A percentile compares a stretch with the other conserved stretches of the same genome.
Conservation (phyloP, 2,329 filamentous ascomycete genomes). For the Fusarium nisikadoi region DNA sequence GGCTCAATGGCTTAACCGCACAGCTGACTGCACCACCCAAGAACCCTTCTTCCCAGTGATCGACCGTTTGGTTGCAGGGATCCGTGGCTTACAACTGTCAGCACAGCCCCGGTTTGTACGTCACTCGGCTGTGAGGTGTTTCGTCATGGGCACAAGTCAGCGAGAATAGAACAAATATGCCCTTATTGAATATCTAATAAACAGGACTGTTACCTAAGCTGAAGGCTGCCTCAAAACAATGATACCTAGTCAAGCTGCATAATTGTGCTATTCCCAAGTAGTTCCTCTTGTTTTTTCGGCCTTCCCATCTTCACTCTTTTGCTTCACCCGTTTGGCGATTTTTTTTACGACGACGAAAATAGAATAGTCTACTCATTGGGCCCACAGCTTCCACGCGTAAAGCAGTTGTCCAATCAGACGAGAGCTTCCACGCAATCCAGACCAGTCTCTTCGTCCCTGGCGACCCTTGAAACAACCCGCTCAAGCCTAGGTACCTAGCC, state of each 20-base stretch:
- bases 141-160: constrained; percentile 38
- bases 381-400: constrained; percentile 38
- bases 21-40: neutral
- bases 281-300: constrained; percentile 3
- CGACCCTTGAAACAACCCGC: constrained; percentile 30
- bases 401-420: constrained; percentile 32
- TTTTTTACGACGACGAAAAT: constrained; percentile 3
- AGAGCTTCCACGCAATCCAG: constrained; percentile 38
- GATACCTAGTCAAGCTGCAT: neutral
- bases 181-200: constrained; percentile 8
- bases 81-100: constrained; percentile 28
- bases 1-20: constrained; percentile 23
- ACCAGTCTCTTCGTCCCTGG: constrained; percentile 21
- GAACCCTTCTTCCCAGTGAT: constrained; percentile 21
- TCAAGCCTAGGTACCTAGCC: neutral
- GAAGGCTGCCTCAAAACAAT: neutral
- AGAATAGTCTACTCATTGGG: constrained; percentile 9
- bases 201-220: constrained; percentile 23
- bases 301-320: neutral
- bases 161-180: constrained; percentile 4
- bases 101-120: constrained; percentile 45
- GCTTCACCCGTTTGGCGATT: constrained; percentile 2
- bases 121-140: constrained; percentile 38
- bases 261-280: neutral
- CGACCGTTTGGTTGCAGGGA: constrained; percentile 29